A percentile compares a stretch with the other conserved stretches of the same genome.
Conservation (phyloP, 164 flowering plant genomes). For the Taxillus chinensis region DNA sequence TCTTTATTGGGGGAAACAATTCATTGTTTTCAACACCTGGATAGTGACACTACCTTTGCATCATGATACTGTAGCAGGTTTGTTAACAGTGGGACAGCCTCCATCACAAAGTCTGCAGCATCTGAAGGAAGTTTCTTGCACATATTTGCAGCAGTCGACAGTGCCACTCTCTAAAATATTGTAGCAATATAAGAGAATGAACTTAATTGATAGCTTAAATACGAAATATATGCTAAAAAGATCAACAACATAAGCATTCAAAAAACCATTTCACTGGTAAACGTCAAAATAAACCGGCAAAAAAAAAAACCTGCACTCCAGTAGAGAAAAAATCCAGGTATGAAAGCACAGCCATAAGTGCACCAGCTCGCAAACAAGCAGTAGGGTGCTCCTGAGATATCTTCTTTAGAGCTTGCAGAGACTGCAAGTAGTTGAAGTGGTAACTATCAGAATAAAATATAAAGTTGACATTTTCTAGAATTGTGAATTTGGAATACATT, state of each 20-base stretch:
- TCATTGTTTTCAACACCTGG: not conserved
- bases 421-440: slow-evolving; percentile 34
- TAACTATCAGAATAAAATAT: slow-evolving; percentile 5
- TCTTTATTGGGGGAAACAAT: not conserved
- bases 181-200: not conserved
- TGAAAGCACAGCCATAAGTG: slow-evolving; percentile 96
- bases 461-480: no score
- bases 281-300: not conserved
- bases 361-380: slow-evolving; percentile 94
- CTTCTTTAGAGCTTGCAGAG: slow-evolving; percentile 95
- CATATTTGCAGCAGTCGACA: slow-evolving; percentile 99
- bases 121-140: slow-evolving; percentile 99
- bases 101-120: slow-evolving; percentile 99
- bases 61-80: slow-evolving; percentile 96
- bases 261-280: not conserved
- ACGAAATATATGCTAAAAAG: not conserved
- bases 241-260: not conserved
- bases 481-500: no score
- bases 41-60: slow-evolving; percentile 48
- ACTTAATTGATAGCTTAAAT: not conserved
- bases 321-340: slow-evolving; percentile 99
- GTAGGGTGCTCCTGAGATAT: slow-evolving; percentile 99
- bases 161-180: slow-evolving; percentile 72
- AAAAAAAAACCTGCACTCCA: slow-evolving; percentile 80
- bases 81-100: slow-evolving; percentile 90